These are phyloP conservation scores for Crotalaria pallida DNA, from an alignment of 306 rosid species.

Conservation along the genomic window DNA sequence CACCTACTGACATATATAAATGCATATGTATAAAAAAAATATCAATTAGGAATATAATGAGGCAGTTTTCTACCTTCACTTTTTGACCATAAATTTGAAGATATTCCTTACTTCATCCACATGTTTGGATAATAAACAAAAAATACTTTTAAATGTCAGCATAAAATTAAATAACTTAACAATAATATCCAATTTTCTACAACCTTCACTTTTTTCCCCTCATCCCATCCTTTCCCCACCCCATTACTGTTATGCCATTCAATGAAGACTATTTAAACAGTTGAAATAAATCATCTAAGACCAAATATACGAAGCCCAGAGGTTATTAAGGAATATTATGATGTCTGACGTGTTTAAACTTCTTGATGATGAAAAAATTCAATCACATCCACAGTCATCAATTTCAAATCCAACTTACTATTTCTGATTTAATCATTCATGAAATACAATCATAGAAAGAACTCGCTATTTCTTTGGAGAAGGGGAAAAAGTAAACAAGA, in stretches of 20 bases:
- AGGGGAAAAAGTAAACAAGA: not conserved
- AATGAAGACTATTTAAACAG: not conserved
- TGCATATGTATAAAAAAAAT: too few relatives aligned
- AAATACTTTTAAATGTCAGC: not conserved
- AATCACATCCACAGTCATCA: not conserved
- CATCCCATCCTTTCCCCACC: not conserved
- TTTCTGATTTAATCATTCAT: not conserved
- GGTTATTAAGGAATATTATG: not conserved
- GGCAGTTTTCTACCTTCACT: too few relatives aligned
- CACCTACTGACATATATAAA: too few relatives aligned
- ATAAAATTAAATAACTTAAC: too few relatives aligned
- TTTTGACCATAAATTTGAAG: too few relatives aligned
- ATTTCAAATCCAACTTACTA: not conserved
- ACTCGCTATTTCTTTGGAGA: constrained; percentile 4
- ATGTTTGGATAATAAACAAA: not conserved
- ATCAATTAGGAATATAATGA: too few relatives aligned
- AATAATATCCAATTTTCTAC: not conserved
- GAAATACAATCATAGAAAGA: constrained; percentile 7
- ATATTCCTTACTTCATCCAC: not conserved
- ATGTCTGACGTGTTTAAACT: not conserved
- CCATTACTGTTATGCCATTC: not conserved
- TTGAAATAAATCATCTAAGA: not conserved
- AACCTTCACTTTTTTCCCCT: not conserved
- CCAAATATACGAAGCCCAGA: not conserved
- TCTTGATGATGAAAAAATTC: not conserved